Conservation (phyloP, 805 yeast species). For the Candida argentea region DNA sequence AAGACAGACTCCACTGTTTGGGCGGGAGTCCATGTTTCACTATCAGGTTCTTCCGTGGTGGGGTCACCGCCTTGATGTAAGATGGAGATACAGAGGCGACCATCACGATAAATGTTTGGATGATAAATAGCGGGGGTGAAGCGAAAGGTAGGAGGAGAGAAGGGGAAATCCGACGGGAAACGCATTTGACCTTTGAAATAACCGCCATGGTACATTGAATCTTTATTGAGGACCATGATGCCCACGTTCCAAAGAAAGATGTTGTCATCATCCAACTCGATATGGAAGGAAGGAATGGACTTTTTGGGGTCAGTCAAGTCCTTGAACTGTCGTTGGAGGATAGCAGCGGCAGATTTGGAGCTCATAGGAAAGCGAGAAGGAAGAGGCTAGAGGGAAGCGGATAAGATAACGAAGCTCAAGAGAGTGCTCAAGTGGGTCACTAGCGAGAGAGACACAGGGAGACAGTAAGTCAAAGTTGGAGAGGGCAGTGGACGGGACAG, state of each 20-base stretch:
- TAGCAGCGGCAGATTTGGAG: conserved; percentile 62
- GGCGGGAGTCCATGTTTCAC: conserved; percentile 90
- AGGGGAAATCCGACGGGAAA: conserved; percentile 88
- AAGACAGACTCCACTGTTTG: conserved; percentile 89
- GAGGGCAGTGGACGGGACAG: background rate
- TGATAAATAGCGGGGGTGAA: conserved; percentile 91
- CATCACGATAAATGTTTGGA: conserved; percentile 92
- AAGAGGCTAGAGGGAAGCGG: background rate
- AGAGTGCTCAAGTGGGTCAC: conserved; percentile 1
- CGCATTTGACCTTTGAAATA: conserved; percentile 90
- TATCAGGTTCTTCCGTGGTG: conserved; percentile 82
- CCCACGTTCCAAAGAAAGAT: conserved; percentile 73
- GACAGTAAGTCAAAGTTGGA: background rate
- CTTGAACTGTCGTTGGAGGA: conserved; percentile 84
- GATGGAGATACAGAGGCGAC: conserved; percentile 85
- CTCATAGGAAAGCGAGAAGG: conserved; percentile 19
- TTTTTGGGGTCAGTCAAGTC: conserved; percentile 90
- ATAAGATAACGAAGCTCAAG: background rate
- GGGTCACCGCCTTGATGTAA: conserved; percentile 88
- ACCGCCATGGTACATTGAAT: conserved; percentile 89
- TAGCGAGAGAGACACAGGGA: too few species aligned
- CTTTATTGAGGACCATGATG: conserved; percentile 82
- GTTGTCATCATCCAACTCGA: conserved; percentile 49
- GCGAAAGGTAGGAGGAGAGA: conserved; percentile 83
- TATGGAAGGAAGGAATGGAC: conserved; percentile 52